A percentile compares a stretch with the other conserved stretches of the same genome.
Evolutionary conservation across 2,329 filamentous ascomycete species (phyloP).

Genomic region (Colletotrichum sublineola): DNA sequence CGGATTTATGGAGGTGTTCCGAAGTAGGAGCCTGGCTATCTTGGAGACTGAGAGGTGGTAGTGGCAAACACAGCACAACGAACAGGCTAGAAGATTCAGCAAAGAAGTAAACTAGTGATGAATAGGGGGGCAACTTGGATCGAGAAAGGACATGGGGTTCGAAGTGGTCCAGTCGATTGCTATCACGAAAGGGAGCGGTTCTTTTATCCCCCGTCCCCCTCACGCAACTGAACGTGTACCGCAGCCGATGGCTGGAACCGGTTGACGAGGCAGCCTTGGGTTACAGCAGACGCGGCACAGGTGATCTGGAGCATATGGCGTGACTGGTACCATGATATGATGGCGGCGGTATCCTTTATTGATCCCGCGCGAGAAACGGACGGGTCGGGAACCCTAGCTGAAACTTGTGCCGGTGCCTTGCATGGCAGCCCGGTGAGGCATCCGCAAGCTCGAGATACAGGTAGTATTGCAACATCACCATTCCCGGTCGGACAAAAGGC

Average conservation of each 20-base stretch:
- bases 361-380: not conserved
- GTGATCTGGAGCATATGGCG: not conserved
- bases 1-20: not conserved
- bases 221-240: not conserved
- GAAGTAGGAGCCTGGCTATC: not conserved
- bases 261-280: not conserved
- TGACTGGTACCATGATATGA: not conserved
- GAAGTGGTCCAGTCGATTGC: not conserved
- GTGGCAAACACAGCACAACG: conserved; percentile 5
- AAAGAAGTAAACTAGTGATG: not conserved
- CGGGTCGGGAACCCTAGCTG: not conserved
- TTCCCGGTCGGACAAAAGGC: not conserved
- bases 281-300: not conserved
- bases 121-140: not conserved
- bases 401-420: conserved; percentile 27
- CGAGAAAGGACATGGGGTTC: not conserved
- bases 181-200: conserved; percentile 10
- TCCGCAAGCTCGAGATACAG: not conserved
- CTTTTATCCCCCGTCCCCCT: conserved; percentile 19
- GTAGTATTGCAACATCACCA: not conserved
- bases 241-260: not conserved
- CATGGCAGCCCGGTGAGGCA: conserved; percentile 23
- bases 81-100: not conserved
- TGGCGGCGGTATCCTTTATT: not conserved
- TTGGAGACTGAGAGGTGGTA: too few species aligned